A percentile compares a stretch with the other conserved stretches of the same genome.
Evolutionary conservation across 75 land plant species (phyloP).

Genomic region (Pinus tabuliformis): DNA sequence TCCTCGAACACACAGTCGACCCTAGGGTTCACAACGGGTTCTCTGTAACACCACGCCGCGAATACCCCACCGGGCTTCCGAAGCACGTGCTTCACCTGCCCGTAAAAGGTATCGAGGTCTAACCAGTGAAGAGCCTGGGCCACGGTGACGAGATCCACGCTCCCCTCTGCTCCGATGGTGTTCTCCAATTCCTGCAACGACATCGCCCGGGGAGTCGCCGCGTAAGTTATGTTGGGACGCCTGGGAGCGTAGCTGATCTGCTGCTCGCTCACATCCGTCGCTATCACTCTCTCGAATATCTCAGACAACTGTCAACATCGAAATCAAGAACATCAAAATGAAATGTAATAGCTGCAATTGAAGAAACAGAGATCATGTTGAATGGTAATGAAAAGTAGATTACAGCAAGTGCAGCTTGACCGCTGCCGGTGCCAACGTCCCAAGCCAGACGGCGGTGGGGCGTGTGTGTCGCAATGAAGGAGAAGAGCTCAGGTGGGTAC

Average conservation of each 20-base stretch:
- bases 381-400: neutral
- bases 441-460: slow-evolving; percentile 58
- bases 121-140: slow-evolving; percentile 85
- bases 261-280: slow-evolving; percentile 64
- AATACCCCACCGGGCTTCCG: slow-evolving; percentile 61
- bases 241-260: slow-evolving; percentile 50
- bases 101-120: slow-evolving; percentile 61
- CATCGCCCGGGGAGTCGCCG: slow-evolving; percentile 31
- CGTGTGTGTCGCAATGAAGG: slow-evolving; percentile 60
- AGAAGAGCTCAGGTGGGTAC: slow-evolving; percentile 64
- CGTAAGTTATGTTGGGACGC: slow-evolving; percentile 58
- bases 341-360: no score
- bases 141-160: slow-evolving; percentile 60
- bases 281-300: slow-evolving; percentile 60
- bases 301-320: slow-evolving; percentile 32
- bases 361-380: neutral
- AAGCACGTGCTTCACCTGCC: slow-evolving; percentile 42
- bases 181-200: slow-evolving; percentile 26
- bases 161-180: slow-evolving; percentile 25
- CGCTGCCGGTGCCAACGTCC: slow-evolving; percentile 90
- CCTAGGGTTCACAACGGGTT: slow-evolving; percentile 20
- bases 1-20: slow-evolving; percentile 39
- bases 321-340: no score
- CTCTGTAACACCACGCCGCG: slow-evolving; percentile 76
- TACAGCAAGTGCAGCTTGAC: slow-evolving; percentile 74